Conservation (phyloP, 306 rosid genomes). For the Sicyos edulis region DNA sequence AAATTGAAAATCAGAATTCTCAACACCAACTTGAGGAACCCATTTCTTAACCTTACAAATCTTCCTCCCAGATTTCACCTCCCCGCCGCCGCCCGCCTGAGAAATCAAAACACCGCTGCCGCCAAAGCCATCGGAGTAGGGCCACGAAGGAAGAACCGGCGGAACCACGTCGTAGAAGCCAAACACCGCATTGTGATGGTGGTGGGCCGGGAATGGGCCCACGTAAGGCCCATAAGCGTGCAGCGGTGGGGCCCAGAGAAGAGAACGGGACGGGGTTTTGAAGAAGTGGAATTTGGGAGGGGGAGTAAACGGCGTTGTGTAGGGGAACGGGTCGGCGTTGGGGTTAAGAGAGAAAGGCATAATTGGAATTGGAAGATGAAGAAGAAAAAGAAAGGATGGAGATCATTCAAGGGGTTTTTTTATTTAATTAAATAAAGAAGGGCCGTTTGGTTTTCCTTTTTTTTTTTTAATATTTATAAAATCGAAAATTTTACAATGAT, state of each 20-base stretch:
- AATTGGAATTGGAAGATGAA: background rate
- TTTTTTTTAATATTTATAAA: too few relatives aligned
- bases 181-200: background rate
- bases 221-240: background rate
- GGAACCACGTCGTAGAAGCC: background rate
- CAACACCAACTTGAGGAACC: background rate
- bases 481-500: too few relatives aligned
- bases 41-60: background rate
- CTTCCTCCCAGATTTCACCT: background rate
- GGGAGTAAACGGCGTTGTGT: background rate
- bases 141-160: background rate
- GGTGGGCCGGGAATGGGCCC: background rate
- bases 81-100: background rate
- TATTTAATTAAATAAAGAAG: too few relatives aligned
- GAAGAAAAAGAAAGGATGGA: background rate
- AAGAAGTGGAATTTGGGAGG: background rate
- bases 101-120: background rate
- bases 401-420: too few relatives aligned
- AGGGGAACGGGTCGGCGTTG: conserved; percentile 7
- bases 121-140: background rate
- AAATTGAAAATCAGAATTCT: too few relatives aligned
- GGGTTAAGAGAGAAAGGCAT: conserved; percentile 6
- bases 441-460: too few relatives aligned
- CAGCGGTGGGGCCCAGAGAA: background rate
- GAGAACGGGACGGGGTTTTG: background rate